Evolutionary conservation across 352 stramenopile species (phyloP).

Genomic region (Phytopythium helicoides): DNA sequence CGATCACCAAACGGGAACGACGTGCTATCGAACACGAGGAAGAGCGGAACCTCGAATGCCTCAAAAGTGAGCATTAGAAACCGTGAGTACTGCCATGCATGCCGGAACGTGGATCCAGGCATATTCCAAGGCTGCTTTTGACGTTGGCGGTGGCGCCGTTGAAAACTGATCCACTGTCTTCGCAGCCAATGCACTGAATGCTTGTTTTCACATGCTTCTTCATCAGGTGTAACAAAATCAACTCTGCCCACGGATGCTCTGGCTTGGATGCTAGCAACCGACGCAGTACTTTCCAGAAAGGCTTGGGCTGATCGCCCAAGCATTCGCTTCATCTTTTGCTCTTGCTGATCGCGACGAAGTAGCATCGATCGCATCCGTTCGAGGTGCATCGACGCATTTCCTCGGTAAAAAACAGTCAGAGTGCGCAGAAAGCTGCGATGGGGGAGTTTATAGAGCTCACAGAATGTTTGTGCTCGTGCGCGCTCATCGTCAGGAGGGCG

Average conservation of each 20-base stretch:
- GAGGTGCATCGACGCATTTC: conserved; percentile 23
- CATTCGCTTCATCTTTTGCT: conserved; percentile 81
- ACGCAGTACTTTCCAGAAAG: neutral
- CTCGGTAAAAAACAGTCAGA: conserved; percentile 50
- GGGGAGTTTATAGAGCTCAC: conserved; percentile 69
- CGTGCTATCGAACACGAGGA: conserved; percentile 61
- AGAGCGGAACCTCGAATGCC: conserved; percentile 63
- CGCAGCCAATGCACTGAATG: neutral
- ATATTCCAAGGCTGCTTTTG: conserved; percentile 35
- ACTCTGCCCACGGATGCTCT: neutral
- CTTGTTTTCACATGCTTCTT: neutral
- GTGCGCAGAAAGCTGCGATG: conserved; percentile 52
- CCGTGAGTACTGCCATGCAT: conserved; percentile 54
- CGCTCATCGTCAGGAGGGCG: conserved; percentile 54
- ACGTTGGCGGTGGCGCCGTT: neutral
- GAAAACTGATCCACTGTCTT: neutral
- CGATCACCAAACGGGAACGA: conserved; percentile 45
- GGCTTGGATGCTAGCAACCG: neutral
- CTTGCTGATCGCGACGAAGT: conserved; percentile 52
- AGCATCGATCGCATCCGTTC: conserved; percentile 60
- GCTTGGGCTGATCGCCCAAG: conserved; percentile 40
- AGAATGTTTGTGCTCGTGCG: conserved; percentile 63
- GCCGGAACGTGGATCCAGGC: conserved; percentile 54
- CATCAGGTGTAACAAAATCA: neutral
- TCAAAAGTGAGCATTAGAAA: conserved; percentile 52